phyloP scores from a whole-genome alignment of 257 asterid genomes.

The Nicotiana benthamiana region DNA sequence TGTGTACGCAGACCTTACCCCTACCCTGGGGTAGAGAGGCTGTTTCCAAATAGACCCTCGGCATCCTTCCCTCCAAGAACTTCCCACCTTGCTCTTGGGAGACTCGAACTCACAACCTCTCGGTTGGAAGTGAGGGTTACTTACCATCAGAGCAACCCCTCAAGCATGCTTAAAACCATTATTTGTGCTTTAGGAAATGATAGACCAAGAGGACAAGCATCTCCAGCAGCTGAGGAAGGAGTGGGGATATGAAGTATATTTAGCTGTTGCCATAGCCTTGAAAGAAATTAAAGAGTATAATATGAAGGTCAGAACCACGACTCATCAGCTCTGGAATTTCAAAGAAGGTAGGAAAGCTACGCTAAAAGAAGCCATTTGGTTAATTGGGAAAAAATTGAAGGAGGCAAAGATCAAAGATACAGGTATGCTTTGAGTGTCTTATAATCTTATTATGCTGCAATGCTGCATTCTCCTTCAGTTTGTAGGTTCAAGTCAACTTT shows the following conservation, averaged over 20 bases:
- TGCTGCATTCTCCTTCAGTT: not conserved
- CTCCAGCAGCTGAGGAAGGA: not conserved
- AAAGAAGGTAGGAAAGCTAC: not conserved
- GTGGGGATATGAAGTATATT: conserved; percentile 1
- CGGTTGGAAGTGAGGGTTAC: too few species aligned
- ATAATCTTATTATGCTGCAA: not conserved
- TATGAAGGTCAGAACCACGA: not conserved
- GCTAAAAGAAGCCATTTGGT: not conserved
- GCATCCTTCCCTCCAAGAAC: too few species aligned
- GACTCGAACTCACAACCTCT: too few species aligned
- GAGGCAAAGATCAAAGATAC: conserved; percentile 6
- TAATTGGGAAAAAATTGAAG: not conserved
- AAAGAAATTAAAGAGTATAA: not conserved
- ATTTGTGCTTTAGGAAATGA: not conserved
- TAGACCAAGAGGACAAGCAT: not conserved
- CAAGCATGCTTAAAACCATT: not conserved
- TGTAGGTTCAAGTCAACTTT: not conserved
- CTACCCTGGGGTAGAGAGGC: too few species aligned
- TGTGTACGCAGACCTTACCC: too few species aligned
- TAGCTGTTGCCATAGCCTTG: conserved; percentile 2
- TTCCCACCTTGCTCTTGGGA: too few species aligned
- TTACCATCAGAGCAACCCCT: too few species aligned
- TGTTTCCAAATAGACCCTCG: too few species aligned
- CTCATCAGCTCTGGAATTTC: not conserved
- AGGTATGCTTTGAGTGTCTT: not conserved